Conservation (phyloP, 2,329 filamentous ascomycete species). For the Xylogone sp. region DNA sequence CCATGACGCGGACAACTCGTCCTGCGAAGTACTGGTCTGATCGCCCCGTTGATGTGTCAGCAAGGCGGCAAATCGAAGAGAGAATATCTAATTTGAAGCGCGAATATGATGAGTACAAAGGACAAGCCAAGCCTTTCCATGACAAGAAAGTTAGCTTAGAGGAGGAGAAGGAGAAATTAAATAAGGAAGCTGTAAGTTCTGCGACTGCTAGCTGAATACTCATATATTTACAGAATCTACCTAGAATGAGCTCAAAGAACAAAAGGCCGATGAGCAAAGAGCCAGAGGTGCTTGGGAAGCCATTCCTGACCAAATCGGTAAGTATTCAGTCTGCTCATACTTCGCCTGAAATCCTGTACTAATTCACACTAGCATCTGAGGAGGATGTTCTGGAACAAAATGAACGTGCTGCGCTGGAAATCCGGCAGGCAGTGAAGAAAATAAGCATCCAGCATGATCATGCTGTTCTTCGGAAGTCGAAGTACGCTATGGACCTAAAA, state of each 20-base stretch:
- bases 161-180: slow-evolving; percentile 19
- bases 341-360: slow-evolving; percentile 7
- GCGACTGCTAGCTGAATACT: background rate
- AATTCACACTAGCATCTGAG: slow-evolving; percentile 28
- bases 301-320: slow-evolving; percentile 69
- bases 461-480: slow-evolving; percentile 51
- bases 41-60: slow-evolving; percentile 66
- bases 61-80: slow-evolving; percentile 57
- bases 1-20: slow-evolving; percentile 57
- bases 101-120: slow-evolving; percentile 24
- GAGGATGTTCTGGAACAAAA: slow-evolving; percentile 30
- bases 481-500: slow-evolving; percentile 48
- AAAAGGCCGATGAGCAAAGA: slow-evolving; percentile 67
- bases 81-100: slow-evolving; percentile 33
- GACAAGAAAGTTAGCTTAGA: slow-evolving; percentile 34
- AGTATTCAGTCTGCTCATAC: slow-evolving; percentile 21
- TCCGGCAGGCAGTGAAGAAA: slow-evolving; percentile 36
- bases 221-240: slow-evolving; percentile 16
- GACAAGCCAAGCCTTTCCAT: slow-evolving; percentile 14
- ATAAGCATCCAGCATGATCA: slow-evolving; percentile 53
- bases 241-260: slow-evolving; percentile 47
- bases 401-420: slow-evolving; percentile 36
- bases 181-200: slow-evolving; percentile 37
- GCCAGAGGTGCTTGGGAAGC: slow-evolving; percentile 61
- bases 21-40: slow-evolving; percentile 71